Evolutionary conservation across 805 yeast genomes (phyloP).

Genomic region (Myxozyma nipponensis): DNA sequence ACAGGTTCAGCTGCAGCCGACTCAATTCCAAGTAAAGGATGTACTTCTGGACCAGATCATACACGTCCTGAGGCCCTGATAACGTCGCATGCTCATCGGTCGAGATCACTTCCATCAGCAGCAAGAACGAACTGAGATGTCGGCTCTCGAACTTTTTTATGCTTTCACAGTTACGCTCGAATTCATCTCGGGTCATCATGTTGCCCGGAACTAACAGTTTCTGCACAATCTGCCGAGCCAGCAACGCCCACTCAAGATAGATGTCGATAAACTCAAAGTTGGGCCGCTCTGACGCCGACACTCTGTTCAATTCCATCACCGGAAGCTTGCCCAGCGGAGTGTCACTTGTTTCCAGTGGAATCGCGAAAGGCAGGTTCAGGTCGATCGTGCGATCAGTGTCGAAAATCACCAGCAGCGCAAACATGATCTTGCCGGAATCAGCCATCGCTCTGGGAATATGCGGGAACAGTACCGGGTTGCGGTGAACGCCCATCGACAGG

Average conservation of each 20-base stretch:
- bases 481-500: conserved; percentile 32
- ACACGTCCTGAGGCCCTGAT: conserved; percentile 20
- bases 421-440: conserved; percentile 30
- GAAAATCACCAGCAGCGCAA: conserved; percentile 29
- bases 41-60: conserved; percentile 22
- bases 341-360: conserved; percentile 19
- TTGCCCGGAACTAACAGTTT: conserved; percentile 5
- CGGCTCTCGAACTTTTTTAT: conserved; percentile 15
- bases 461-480: conserved; percentile 31
- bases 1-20: conserved; percentile 12
- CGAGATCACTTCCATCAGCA: conserved; percentile 19
- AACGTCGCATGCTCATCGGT: conserved; percentile 16
- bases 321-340: conserved; percentile 7
- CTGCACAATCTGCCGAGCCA: conserved; percentile 12
- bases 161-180: not conserved
- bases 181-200: conserved; percentile 7
- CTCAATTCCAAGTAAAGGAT: conserved; percentile 15
- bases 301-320: not conserved
- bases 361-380: conserved; percentile 18
- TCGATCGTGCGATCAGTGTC: conserved; percentile 30
- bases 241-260: conserved; percentile 9
- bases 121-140: conserved; percentile 21
- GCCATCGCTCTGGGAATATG: conserved; percentile 25
- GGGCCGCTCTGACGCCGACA: conserved; percentile 15
- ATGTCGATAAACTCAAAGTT: conserved; percentile 10